These are phyloP conservation scores for Colletotrichum sp. DNA, from an alignment of 2,329 filamentous ascomycete genomes.

Conservation along the genomic window DNA sequence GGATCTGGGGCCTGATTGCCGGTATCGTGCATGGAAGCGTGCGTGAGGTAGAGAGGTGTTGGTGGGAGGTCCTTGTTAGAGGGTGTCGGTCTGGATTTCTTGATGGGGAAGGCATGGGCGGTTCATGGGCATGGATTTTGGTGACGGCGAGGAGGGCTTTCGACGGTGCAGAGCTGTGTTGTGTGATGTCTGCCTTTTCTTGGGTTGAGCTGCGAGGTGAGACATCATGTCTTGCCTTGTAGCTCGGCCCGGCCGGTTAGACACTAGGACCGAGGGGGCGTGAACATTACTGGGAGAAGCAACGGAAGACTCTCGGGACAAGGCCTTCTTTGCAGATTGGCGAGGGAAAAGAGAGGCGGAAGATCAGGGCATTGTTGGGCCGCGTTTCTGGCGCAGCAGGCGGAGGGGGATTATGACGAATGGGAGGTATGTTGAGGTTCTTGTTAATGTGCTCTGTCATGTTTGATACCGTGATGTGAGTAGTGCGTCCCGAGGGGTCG, in stretches of 20 bases:
- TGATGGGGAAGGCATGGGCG: neutral
- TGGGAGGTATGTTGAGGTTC: neutral
- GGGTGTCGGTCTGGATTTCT: neutral
- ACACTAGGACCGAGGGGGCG: neutral
- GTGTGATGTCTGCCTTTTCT: neutral
- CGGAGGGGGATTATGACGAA: neutral
- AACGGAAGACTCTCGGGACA: neutral
- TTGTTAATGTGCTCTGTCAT: neutral
- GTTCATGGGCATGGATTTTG: neutral
- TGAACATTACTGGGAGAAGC: neutral
- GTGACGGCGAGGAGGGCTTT: neutral
- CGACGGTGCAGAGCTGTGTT: neutral
- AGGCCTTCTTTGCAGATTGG: neutral
- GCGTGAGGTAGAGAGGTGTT: neutral
- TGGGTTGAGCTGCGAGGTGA: neutral
- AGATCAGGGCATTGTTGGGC: neutral
- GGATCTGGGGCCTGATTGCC: conserved; percentile 15
- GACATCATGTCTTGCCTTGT: neutral
- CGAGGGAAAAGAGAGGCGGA: neutral
- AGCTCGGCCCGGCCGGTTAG: neutral
- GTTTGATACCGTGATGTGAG: neutral
- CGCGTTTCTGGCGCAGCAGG: neutral
- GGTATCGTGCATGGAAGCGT: conserved; percentile 3
- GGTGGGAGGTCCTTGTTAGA: neutral
- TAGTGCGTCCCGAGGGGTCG: neutral